These are phyloP conservation scores for Claviceps monticola DNA, from an alignment of 2,329 filamentous ascomycete species.

Conservation along the genomic window DNA sequence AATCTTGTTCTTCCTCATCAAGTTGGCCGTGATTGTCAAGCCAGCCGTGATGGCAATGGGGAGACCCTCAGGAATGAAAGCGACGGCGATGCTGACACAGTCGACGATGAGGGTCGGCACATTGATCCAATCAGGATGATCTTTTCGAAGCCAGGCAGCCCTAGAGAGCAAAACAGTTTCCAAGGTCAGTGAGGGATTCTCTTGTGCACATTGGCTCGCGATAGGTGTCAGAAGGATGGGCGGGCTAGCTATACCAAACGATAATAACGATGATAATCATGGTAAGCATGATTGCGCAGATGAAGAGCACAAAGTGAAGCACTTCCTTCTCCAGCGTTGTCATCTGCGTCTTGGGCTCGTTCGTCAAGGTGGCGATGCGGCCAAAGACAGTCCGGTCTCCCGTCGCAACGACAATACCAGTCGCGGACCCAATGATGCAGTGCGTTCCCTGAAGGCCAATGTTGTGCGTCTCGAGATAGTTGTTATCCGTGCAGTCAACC, in stretches of 20 bases:
- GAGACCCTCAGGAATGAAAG: constrained; percentile 63
- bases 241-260: constrained; percentile 39
- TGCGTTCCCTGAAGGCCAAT: constrained; percentile 72
- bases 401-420: constrained; percentile 56
- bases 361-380: constrained; percentile 59
- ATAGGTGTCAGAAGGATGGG: no score
- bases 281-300: constrained; percentile 50
- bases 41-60: constrained; percentile 57
- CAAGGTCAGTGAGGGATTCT: no score
- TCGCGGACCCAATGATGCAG: constrained; percentile 53
- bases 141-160: constrained; percentile 54
- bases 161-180: constrained; percentile 19
- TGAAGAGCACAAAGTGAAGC: constrained; percentile 56
- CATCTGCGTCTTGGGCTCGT: constrained; percentile 50
- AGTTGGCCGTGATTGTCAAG: constrained; percentile 61
- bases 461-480: constrained; percentile 63
- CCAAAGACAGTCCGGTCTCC: constrained; percentile 65
- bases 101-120: constrained; percentile 59
- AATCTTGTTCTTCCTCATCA: constrained; percentile 65
- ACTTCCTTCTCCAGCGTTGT: constrained; percentile 62
- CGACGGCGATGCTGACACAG: constrained; percentile 58
- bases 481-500: constrained; percentile 53
- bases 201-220: not conserved
- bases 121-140: constrained; percentile 57
- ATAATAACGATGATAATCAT: constrained; percentile 52